These are phyloP conservation scores for Epichloe bromicola DNA, from an alignment of 2,329 filamentous ascomycete species.

Conservation along the genomic window DNA sequence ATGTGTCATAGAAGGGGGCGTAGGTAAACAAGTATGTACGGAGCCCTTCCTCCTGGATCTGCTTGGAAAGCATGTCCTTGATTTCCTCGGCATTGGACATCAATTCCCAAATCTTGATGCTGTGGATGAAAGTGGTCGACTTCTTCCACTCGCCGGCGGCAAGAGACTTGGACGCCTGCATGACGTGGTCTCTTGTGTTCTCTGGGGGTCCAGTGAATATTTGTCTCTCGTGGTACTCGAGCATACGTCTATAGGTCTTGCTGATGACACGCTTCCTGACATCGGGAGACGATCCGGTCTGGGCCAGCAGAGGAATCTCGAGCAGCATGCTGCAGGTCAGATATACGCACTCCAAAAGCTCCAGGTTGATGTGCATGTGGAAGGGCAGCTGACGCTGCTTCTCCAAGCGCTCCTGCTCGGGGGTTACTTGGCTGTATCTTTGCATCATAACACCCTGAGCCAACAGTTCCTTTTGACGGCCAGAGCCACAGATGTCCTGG, in stretches of 20 bases:
- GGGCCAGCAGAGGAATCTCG: constrained; percentile 91
- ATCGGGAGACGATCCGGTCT: constrained; percentile 92
- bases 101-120: constrained; percentile 99
- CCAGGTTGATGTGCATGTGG: constrained; percentile 99
- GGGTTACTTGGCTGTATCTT: constrained; percentile 82
- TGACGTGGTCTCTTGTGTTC: constrained; percentile 97
- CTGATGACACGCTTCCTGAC: constrained; percentile 96
- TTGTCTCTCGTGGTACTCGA: constrained; percentile 98
- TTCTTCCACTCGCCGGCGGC: constrained; percentile 98
- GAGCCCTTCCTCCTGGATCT: constrained; percentile 97
- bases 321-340: constrained; percentile 98
- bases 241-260: constrained; percentile 98
- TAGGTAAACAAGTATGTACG: constrained; percentile 99
- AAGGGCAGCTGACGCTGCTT: constrained; percentile 95
- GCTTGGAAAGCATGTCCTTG: constrained; percentile 92
- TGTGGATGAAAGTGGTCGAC: constrained; percentile 82
- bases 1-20: constrained; percentile 96
- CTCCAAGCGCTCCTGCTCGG: constrained; percentile 94
- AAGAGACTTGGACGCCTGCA: constrained; percentile 96
- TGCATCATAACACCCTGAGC: constrained; percentile 98
- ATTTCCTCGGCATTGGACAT: constrained; percentile 88
- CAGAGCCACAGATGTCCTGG: constrained; percentile 95
- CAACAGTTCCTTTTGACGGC: constrained; percentile 92
- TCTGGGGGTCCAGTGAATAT: constrained; percentile 99
- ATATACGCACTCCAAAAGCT: constrained; percentile 95